Base-by-base conservation (phyloP, 2,329 filamentous ascomycete species). In the Bipolaris zeicola region DNA sequence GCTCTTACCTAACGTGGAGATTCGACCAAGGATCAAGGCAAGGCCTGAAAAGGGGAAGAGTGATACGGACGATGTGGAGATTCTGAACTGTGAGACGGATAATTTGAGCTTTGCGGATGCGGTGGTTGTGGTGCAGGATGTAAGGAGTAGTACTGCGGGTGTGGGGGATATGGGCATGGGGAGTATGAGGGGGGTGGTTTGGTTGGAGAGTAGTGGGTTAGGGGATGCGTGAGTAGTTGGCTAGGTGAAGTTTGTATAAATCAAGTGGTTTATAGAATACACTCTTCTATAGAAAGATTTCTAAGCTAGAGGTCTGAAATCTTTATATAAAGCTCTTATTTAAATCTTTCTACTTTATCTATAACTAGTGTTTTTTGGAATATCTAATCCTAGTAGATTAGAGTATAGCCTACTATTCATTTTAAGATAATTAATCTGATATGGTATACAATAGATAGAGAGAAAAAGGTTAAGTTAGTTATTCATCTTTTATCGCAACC, bases 1-100 rank as follows among this genome's bases (percentile, higher is more conserved):
- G n/a, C 82, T 92, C 0, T 86, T 92, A 26, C 95, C 95, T 0
- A 83, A 78, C 6, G 82, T 98, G 2, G 92, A 96, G 48, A 89
- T 98, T 34, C 86, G 89, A 42, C 76, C 79, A 2, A 87, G 87
- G 72, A 80, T 87, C 6, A 61, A 60, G 50, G 62, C 66, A 3
- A 69, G 62, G 55, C 69, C 52, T 41, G 67, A 60, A 68, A 62
- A 62, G 71, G 50, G 5, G 8, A 37, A 55, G 39, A 14, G 4
- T 8, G 16, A 37, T 20, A 28, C 3, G 5, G 26, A n/a, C 8
- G 61, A 49, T 16, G 68, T 61, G 6, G 68, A 70, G 6, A 55
- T 65, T 5, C 65, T 82, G 66, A 84, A 76, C 2, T 92, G 88
- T 69, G 93, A 98, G 78, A 89, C 90, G 11, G 91, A 97, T 70